Conservation (phyloP, 164 flowering plant genomes). For the Umbilicus rupestris region DNA sequence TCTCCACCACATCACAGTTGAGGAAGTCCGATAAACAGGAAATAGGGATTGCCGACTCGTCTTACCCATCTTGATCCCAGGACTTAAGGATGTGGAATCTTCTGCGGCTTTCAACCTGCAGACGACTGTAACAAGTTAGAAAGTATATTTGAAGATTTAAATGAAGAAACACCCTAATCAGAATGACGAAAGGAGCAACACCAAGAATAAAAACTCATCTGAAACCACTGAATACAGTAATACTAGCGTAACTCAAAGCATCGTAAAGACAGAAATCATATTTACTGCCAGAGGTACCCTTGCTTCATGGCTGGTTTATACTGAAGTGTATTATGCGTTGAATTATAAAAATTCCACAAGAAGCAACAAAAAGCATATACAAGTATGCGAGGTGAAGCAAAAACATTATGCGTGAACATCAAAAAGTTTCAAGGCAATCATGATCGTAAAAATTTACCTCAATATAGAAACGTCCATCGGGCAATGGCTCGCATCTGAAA, state of each 20-base stretch:
- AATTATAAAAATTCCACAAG: background rate
- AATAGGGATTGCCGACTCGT: background rate
- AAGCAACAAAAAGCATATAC: background rate
- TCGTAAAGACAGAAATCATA: background rate
- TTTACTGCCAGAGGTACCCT: background rate
- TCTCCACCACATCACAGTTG: background rate
- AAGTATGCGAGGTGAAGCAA: background rate
- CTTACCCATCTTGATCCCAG: constrained; percentile 12
- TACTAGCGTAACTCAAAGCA: background rate
- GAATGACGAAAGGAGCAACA: background rate
- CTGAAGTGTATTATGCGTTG: background rate
- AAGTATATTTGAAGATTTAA: background rate
- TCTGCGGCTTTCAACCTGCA: constrained; percentile 9
- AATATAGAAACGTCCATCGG: constrained; percentile 9
- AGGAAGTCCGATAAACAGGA: background rate
- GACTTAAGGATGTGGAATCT: constrained; percentile 5
- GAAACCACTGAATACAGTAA: background rate
- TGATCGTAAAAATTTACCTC: background rate
- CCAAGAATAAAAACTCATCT: background rate
- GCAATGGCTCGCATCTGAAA: constrained; percentile 9
- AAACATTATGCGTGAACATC: background rate
- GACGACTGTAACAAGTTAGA: background rate
- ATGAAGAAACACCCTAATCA: background rate
- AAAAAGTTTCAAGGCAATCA: background rate
- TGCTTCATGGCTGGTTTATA: background rate